These are phyloP conservation scores for Sporothrix sp. DNA, from an alignment of 2,329 filamentous ascomycete species.

Conservation along the genomic window DNA sequence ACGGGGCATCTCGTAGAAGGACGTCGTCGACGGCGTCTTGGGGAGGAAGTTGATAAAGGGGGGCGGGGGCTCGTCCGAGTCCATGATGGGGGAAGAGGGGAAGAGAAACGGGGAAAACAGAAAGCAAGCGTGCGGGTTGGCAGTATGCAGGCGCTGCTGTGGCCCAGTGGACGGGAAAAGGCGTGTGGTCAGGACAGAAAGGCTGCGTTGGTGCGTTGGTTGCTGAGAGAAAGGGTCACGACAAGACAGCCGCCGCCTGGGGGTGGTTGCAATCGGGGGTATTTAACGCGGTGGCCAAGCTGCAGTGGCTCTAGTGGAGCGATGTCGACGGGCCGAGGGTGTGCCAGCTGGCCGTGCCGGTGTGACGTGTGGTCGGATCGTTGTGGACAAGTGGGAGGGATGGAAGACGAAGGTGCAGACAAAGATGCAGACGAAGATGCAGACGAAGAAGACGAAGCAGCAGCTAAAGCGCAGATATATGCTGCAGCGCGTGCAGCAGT, in stretches of 20 bases:
- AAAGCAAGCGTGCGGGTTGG: neutral
- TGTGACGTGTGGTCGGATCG: neutral
- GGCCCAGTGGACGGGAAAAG: too few species aligned
- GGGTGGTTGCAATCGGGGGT: too few species aligned
- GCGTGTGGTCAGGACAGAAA: too few species aligned
- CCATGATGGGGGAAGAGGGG: slow-evolving; percentile 5
- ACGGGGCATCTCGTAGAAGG: slow-evolving; percentile 19
- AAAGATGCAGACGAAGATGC: neutral
- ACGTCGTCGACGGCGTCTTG: slow-evolving; percentile 16
- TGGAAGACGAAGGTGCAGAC: neutral
- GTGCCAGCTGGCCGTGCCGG: too few species aligned
- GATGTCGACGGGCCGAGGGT: too few species aligned
- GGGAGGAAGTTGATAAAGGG: slow-evolving; percentile 16
- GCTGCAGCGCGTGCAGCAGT: neutral
- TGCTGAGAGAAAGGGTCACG: too few species aligned
- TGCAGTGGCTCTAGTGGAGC: too few species aligned
- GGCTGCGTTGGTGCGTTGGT: too few species aligned
- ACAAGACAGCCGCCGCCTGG: too few species aligned
- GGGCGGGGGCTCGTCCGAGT: slow-evolving; percentile 17
- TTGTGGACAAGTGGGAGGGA: neutral
- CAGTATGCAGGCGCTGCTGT: too few species aligned
- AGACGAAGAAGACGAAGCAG: neutral
- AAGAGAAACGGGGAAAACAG: neutral
- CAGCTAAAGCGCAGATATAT: neutral
- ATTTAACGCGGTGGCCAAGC: too few species aligned